Base-by-base conservation (phyloP, 2,329 filamentous ascomycete genomes). In the Colletotrichum melonis region DNA sequence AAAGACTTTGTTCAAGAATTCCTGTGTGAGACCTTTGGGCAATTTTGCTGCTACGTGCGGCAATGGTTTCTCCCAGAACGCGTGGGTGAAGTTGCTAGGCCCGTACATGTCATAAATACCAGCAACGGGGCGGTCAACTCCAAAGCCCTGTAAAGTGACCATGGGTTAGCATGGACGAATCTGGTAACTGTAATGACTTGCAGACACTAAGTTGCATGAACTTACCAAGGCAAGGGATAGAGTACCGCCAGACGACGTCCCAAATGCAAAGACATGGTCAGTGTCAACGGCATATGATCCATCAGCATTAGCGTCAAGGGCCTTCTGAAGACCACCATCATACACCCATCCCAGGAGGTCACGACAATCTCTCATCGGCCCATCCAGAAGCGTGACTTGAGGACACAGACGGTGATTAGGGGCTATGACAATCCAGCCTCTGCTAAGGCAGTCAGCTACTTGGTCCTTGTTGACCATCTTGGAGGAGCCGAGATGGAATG, bases 31-130 rank as follows among this genome's bases (percentile, higher is more conserved):
- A 0, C 76, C 73, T 1, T 67, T 32, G 0, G 80, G 81, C 0
- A 82, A 76, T 24, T 76, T 81, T 2, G 76, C 69, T 1, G 74
- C 74, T 7, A 84, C 64, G 5, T 81, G 77, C 0, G 80, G 78
- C 11, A 85, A 75, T 3, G 79, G 77, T 11, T 75, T 73, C 1
- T 75, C 80, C 84, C 84, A 86, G 75, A 82, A 82, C 0, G 80
- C 75, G 56, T 84, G 72, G 0, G 78, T 74, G 73, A 86, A 85
- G 76, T 82, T 78, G 30, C 81, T 82, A 1, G 84, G 80, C n/a
- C 83, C 83, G 75, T 86, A 85, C 76, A 86, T 79, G 71, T 82
- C 79, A 58, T 82, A 80, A 60, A 86, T 85, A 24, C 83, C 84
- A 3, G 78, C 78, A 1, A 81, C 80, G 1, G 80, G 79, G 11